A percentile compares a stretch with the other conserved stretches of the same genome.
phyloP scores from a whole-genome alignment of 257 asterid genomes.

The Lycium barbarum region DNA sequence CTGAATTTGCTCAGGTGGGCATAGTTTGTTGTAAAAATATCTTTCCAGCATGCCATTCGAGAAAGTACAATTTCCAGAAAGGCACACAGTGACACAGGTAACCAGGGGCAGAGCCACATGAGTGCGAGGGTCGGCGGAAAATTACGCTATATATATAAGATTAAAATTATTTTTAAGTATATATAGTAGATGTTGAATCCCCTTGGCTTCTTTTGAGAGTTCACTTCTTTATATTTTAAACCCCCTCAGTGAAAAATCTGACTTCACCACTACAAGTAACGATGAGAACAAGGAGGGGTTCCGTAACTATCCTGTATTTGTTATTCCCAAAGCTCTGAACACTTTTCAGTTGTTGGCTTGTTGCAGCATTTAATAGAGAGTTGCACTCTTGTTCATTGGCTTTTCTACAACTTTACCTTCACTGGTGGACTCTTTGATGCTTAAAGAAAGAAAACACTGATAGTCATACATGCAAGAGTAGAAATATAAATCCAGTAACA shows the following conservation, averaged over 20 bases:
- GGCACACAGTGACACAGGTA: background rate
- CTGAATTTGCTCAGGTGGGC: constrained; percentile 17
- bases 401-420: constrained; percentile 29
- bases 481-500: background rate
- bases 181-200: too few species aligned
- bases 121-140: too few species aligned
- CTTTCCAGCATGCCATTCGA: constrained; percentile 3
- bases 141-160: too few species aligned
- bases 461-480: constrained; percentile 1
- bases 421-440: constrained; percentile 27
- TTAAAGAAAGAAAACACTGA: constrained; percentile 17
- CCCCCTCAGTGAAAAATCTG: too few species aligned
- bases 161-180: too few species aligned
- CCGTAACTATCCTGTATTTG: constrained; percentile 17
- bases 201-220: too few species aligned
- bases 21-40: background rate
- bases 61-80: constrained; percentile 18
- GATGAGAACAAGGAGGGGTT: background rate
- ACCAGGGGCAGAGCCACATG: too few species aligned
- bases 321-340: constrained; percentile 10
- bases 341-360: constrained; percentile 23
- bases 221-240: too few species aligned
- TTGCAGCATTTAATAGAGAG: constrained; percentile 22
- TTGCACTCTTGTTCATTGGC: constrained; percentile 21
- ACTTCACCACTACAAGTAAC: background rate